Evolutionary conservation across 805 yeast genomes (phyloP).

Genomic region (Yarrowia sp.): DNA sequence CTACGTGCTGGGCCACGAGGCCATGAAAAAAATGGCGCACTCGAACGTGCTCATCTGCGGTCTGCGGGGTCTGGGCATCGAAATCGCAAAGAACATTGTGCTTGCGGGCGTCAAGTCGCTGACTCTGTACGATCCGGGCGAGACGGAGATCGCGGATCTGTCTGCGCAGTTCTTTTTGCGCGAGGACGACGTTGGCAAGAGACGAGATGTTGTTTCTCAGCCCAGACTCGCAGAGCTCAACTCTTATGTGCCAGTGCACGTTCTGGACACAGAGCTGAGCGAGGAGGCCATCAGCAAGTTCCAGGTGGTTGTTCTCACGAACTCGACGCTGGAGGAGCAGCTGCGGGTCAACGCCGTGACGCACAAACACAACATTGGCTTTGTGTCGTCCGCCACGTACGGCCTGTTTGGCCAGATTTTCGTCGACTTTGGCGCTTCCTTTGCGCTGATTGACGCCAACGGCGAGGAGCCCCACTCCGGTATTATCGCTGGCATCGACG

Average conservation of each 20-base stretch:
- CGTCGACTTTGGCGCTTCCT: constrained; percentile 83
- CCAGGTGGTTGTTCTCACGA: constrained; percentile 84
- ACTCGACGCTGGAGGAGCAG: constrained; percentile 67
- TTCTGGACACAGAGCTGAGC: constrained; percentile 50
- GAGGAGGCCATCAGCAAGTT: constrained; percentile 55
- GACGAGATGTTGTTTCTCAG: constrained; percentile 71
- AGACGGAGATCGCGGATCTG: constrained; percentile 65
- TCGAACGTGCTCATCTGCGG: constrained; percentile 93
- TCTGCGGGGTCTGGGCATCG: constrained; percentile 87
- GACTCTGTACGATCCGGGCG: constrained; percentile 76
- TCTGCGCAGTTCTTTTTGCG: constrained; percentile 85
- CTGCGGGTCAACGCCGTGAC: constrained; percentile 71
- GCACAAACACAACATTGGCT: constrained; percentile 70
- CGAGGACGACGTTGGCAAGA: constrained; percentile 69
- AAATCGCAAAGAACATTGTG: constrained; percentile 94
- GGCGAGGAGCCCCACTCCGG: constrained; percentile 94
- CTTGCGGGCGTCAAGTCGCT: constrained; percentile 95
- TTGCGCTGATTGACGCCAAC: constrained; percentile 75
- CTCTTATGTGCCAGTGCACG: constrained; percentile 81
- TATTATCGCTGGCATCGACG: constrained; percentile 83
- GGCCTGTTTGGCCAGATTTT: constrained; percentile 88
- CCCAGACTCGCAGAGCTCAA: constrained; percentile 76
- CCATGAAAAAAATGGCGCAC: constrained; percentile 94
- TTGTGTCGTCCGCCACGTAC: constrained; percentile 74
- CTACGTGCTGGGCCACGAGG: constrained; percentile 93